These are phyloP conservation scores for Mariannaea elegans DNA, from an alignment of 2,329 filamentous ascomycete genomes.

Conservation along the genomic window DNA sequence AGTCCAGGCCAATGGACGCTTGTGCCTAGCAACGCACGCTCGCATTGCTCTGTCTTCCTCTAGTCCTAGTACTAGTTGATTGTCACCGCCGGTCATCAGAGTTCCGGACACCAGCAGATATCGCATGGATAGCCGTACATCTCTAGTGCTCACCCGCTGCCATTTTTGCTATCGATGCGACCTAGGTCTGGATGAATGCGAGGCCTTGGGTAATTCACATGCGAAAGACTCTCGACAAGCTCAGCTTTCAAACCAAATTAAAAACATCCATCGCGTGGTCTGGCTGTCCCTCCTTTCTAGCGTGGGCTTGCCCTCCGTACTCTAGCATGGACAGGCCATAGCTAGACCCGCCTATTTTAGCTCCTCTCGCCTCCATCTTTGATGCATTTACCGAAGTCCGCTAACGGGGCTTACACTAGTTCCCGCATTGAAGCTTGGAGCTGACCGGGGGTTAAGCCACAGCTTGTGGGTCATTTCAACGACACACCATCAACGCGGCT, in stretches of 20 bases:
- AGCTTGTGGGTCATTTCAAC: slow-evolving; percentile 39
- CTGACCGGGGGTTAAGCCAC: slow-evolving; percentile 25
- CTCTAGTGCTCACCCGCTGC: slow-evolving; percentile 5
- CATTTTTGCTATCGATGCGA: background rate
- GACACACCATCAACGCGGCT: slow-evolving; percentile 41
- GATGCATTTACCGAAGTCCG: slow-evolving; percentile 44
- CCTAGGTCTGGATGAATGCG: background rate
- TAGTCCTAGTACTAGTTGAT: slow-evolving; percentile 21
- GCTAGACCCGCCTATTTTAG: slow-evolving; percentile 15
- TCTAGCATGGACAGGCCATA: slow-evolving; percentile 1
- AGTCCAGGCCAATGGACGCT: slow-evolving; percentile 29
- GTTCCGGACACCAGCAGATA: slow-evolving; percentile 1
- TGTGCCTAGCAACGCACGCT: slow-evolving; percentile 26
- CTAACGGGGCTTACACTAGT: slow-evolving; percentile 41
- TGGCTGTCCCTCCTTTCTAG: background rate
- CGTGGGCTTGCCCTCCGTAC: background rate
- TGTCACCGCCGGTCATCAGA: slow-evolving; percentile 11
- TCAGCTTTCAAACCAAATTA: background rate
- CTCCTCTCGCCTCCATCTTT: slow-evolving; percentile 17
- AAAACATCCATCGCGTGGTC: background rate
- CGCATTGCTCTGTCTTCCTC: slow-evolving; percentile 5
- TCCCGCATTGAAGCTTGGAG: slow-evolving; percentile 38
- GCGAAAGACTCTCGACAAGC: background rate
- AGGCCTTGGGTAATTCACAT: background rate
- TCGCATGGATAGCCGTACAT: background rate